phyloP scores from a whole-genome alignment of 768 basidiomycete genomes.

The Russula griseocarnosa region DNA sequence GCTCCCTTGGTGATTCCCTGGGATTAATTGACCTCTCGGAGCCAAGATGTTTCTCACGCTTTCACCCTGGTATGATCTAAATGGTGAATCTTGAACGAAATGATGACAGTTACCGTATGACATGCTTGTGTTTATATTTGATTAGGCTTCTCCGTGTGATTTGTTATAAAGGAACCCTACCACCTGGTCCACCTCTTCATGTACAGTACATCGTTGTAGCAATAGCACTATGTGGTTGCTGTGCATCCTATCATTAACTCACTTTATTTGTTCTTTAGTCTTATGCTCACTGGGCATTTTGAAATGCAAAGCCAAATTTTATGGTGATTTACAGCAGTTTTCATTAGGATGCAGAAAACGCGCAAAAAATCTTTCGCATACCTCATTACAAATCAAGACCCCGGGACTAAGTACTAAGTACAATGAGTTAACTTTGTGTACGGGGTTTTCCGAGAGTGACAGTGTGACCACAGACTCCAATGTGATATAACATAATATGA shows the following conservation, averaged over 20 bases:
- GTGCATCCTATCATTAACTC: background rate
- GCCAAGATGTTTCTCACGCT: background rate
- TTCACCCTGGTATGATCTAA: background rate
- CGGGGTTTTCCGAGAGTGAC: too few species aligned
- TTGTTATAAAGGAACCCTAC: background rate
- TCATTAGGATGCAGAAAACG: too few species aligned
- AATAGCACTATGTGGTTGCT: background rate
- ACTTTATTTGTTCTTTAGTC: background rate
- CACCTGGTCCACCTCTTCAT: too few species aligned
- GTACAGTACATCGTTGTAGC: background rate
- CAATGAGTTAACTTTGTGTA: too few species aligned
- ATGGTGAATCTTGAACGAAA: background rate
- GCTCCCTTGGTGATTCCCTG: conserved; percentile 4
- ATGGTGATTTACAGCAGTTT: too few species aligned
- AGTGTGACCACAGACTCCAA: too few species aligned
- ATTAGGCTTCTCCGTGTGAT: background rate
- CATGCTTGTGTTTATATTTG: background rate
- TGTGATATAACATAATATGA: too few species aligned
- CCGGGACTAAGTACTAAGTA: too few species aligned
- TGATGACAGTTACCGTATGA: background rate
- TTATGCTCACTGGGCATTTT: too few species aligned
- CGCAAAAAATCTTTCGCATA: too few species aligned
- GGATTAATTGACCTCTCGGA: background rate
- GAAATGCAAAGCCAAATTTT: too few species aligned
- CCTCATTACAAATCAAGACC: too few species aligned